Conservation (phyloP, 257 asterid genomes). For the Cruciata laevipes region DNA sequence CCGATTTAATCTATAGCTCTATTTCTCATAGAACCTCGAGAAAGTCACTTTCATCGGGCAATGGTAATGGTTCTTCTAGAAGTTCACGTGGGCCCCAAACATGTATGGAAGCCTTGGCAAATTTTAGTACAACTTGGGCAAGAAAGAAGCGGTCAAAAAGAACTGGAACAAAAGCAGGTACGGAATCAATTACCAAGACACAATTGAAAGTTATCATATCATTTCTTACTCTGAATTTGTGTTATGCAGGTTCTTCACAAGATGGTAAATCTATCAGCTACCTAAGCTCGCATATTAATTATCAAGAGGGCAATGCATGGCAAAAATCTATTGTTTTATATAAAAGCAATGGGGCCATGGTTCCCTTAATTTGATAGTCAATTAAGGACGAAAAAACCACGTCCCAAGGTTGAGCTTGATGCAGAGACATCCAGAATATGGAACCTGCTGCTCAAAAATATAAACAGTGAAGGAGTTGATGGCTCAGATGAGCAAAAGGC, state of each 20-base stretch:
- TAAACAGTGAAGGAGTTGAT: constrained; percentile 44
- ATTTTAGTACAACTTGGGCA: constrained; percentile 25
- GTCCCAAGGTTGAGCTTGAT: constrained; percentile 60
- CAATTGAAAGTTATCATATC: neutral
- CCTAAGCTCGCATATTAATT: constrained; percentile 32
- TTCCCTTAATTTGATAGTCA: constrained; percentile 49
- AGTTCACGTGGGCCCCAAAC: constrained; percentile 27
- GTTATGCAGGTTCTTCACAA: constrained; percentile 50
- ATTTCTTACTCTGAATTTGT: constrained; percentile 6
- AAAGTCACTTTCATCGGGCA: constrained; percentile 34
- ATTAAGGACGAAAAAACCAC: constrained; percentile 42
- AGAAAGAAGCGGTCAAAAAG: constrained; percentile 58
- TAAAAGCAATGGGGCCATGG: constrained; percentile 54
- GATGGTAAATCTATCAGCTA: constrained; percentile 37
- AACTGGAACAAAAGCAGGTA: constrained; percentile 24
- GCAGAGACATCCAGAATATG: constrained; percentile 47
- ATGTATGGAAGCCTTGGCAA: constrained; percentile 52
- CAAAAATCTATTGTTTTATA: constrained; percentile 62
- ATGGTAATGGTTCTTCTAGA: constrained; percentile 25
- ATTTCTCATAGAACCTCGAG: constrained; percentile 45
- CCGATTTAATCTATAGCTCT: constrained; percentile 3
- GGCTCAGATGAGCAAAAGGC: constrained; percentile 43
- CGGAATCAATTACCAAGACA: neutral
- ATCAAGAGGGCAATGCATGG: constrained; percentile 29
- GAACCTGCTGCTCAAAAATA: constrained; percentile 46